Conservation (phyloP, 2,329 filamentous ascomycete genomes). For the Venturia pyrina region DNA sequence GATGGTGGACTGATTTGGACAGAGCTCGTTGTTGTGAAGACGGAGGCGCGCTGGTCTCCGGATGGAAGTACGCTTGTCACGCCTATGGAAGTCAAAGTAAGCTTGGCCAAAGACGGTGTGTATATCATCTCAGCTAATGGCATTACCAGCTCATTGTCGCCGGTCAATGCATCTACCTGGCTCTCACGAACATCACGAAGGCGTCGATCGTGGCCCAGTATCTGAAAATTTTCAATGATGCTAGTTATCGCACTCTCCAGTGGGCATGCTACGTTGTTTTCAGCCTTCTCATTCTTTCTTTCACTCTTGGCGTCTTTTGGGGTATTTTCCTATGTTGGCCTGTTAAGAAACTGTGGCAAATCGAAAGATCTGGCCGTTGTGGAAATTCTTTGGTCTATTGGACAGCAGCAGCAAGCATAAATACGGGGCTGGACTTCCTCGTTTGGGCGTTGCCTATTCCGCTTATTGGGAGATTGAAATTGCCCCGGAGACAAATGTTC, state of each 20-base stretch:
- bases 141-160: slow-evolving; percentile 21
- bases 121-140: slow-evolving; percentile 8
- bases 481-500: slow-evolving; percentile 4
- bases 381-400: background rate
- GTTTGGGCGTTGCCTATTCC: slow-evolving; percentile 11
- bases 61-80: background rate
- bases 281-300: background rate
- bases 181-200: slow-evolving; percentile 24
- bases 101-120: slow-evolving; percentile 13
- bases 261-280: slow-evolving; percentile 16
- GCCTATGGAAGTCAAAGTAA: background rate
- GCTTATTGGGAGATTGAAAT: background rate
- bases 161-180: slow-evolving; percentile 23
- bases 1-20: slow-evolving; percentile 18
- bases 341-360: slow-evolving; percentile 3
- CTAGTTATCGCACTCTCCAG: slow-evolving; percentile 16
- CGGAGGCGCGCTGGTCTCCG: background rate
- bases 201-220: slow-evolving; percentile 25
- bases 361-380: slow-evolving; percentile 6
- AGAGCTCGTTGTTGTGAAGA: slow-evolving; percentile 20
- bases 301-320: slow-evolving; percentile 4
- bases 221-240: slow-evolving; percentile 16
- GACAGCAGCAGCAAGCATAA: slow-evolving; percentile 3
- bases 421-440: slow-evolving; percentile 4
- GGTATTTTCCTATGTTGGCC: slow-evolving; percentile 11